Conservation (phyloP, 2,329 filamentous ascomycete species). For the Ustulina deusta region DNA sequence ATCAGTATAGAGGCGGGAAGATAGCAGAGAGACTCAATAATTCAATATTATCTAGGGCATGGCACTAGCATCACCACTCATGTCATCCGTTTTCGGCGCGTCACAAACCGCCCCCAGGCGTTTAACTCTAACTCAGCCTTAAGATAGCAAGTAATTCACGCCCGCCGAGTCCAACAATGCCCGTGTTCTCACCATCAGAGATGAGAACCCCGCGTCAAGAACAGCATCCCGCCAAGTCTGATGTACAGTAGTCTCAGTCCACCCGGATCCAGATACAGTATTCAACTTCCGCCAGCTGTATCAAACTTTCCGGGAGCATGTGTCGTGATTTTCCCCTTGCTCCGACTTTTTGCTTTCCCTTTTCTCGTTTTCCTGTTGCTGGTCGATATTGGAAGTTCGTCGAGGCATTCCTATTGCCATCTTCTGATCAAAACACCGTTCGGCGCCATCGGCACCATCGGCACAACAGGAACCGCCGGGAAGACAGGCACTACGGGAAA, state of each 20-base stretch:
- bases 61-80: no score
- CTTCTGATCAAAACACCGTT: constrained; percentile 27
- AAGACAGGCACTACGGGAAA: constrained; percentile 15
- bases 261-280: not conserved
- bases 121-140: no score
- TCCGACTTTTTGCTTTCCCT: not conserved
- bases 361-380: not conserved
- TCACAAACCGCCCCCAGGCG: no score
- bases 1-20: not conserved
- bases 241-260: not conserved
- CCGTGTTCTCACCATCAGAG: not conserved
- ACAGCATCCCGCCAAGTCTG: not conserved
- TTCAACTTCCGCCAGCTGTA: not conserved
- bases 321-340: not conserved
- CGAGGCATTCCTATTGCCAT: constrained; percentile 4
- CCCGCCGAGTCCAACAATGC: no score
- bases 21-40: no score
- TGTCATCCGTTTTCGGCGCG: no score
- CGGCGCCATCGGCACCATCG: constrained; percentile 20
- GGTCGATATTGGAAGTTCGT: not conserved
- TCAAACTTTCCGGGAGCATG: not conserved
- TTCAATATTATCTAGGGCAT: no score
- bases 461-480: not conserved
- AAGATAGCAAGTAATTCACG: not conserved
- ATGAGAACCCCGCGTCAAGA: not conserved